A percentile compares a stretch with the other conserved stretches of the same genome.
Evolutionary conservation across 2,329 filamentous ascomycete species (phyloP).

Genomic region (Colletotrichum endophyticum): DNA sequence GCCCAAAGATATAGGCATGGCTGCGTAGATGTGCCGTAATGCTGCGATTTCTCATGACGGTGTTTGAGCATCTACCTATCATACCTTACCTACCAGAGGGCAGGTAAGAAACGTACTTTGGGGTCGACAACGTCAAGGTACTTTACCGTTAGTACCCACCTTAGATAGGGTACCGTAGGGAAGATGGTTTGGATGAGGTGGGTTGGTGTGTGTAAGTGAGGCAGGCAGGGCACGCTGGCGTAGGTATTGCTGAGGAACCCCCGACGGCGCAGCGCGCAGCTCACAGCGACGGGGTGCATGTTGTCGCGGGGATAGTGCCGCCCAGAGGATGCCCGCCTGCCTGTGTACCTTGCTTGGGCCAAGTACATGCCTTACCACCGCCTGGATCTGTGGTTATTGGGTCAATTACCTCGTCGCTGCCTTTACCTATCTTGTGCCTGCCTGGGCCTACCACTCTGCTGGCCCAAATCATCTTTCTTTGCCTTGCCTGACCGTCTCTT

Average conservation of each 20-base stretch:
- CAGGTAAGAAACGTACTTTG: not conserved
- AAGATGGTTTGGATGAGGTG: not conserved
- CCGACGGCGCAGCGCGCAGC: not conserved
- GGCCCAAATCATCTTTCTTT: not conserved
- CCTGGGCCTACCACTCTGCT: not conserved
- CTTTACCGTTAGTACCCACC: no score
- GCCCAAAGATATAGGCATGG: not conserved
- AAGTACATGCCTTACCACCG: not conserved
- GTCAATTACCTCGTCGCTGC: not conserved
- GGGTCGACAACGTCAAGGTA: not conserved
- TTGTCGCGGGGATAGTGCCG: not conserved
- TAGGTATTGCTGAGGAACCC: not conserved
- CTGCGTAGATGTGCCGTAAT: not conserved
- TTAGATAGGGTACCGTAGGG: not conserved
- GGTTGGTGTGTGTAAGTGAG: not conserved
- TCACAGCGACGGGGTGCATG: not conserved
- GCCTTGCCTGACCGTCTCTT: not conserved
- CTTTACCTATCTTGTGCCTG: not conserved
- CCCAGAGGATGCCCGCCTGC: not conserved
- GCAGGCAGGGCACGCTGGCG: not conserved
- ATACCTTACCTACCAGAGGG: not conserved
- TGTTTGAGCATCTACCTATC: not conserved
- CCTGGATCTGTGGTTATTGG: not conserved
- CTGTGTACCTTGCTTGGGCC: not conserved
- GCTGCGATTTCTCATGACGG: not conserved